Evolutionary conservation across 768 basidiomycete genomes (phyloP).

Genomic region (Rhodotorula paludigena): DNA sequence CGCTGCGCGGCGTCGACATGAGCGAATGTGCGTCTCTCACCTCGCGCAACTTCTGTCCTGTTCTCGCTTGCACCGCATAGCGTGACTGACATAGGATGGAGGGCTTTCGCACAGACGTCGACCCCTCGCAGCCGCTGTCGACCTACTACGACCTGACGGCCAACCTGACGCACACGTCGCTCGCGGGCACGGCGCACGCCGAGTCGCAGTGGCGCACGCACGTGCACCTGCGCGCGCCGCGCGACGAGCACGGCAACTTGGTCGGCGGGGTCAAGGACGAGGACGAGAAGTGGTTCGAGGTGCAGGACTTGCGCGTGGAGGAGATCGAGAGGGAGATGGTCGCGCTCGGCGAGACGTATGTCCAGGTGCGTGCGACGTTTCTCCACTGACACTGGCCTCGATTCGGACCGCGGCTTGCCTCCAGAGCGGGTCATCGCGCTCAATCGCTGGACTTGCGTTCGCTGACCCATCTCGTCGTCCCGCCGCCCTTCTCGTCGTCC

Average conservation of each 20-base stretch:
- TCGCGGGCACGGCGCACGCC: constrained; percentile 89
- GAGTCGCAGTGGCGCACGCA: constrained; percentile 92
- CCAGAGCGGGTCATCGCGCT: too few relatives aligned
- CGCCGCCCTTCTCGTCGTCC: background rate
- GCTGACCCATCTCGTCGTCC: too few relatives aligned
- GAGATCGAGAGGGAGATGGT: constrained; percentile 98
- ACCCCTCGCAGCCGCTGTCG: constrained; percentile 57
- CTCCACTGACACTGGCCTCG: background rate
- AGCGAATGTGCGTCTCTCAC: constrained; percentile 65
- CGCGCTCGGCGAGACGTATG: constrained; percentile 88
- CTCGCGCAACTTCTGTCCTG: background rate
- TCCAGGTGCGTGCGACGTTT: constrained; percentile 62
- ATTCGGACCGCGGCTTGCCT: background rate
- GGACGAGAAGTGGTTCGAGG: constrained; percentile 93
- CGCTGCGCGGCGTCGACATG: constrained; percentile 86
- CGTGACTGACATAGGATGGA: background rate
- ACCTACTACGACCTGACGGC: constrained; percentile 89
- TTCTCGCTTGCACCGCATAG: background rate
- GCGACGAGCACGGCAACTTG: constrained; percentile 48
- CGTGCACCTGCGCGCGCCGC: constrained; percentile 58
- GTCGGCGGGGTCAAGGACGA: constrained; percentile 52
- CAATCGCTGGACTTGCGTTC: too few relatives aligned
- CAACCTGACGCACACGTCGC: constrained; percentile 74
- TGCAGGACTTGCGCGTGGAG: constrained; percentile 92
- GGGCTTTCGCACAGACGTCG: constrained; percentile 59